These are phyloP conservation scores for Fusarium albosuccineum DNA, from an alignment of 2,329 filamentous ascomycete genomes.

Conservation along the genomic window DNA sequence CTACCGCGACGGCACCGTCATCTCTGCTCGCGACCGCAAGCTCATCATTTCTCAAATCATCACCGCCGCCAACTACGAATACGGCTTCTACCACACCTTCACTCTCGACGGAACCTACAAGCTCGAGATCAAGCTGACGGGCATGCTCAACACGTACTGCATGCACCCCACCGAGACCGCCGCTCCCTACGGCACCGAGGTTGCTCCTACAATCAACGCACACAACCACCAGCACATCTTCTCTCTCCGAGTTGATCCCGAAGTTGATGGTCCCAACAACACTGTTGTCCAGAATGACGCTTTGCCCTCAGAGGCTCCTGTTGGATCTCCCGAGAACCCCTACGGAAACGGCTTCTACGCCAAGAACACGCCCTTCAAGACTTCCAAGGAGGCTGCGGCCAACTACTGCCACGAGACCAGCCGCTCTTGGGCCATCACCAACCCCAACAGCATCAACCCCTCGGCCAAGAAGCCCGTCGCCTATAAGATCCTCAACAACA, in stretches of 20 bases:
- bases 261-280: slow-evolving; percentile 72
- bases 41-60: slow-evolving; percentile 75
- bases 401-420: slow-evolving; percentile 86
- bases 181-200: slow-evolving; percentile 73
- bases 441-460: slow-evolving; percentile 84
- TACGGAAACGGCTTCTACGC: slow-evolving; percentile 94
- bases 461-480: slow-evolving; percentile 86
- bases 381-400: slow-evolving; percentile 74
- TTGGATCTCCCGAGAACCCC: slow-evolving; percentile 84
- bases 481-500: slow-evolving; percentile 92
- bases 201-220: slow-evolving; percentile 72
- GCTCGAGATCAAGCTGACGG: slow-evolving; percentile 68
- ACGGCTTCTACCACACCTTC: slow-evolving; percentile 56
- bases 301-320: slow-evolving; percentile 75
- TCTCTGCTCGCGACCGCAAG: slow-evolving; percentile 69
- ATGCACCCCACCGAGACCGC: slow-evolving; percentile 55
- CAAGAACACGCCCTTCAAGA: slow-evolving; percentile 83
- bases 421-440: slow-evolving; percentile 91
- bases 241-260: slow-evolving; percentile 74
- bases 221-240: slow-evolving; percentile 81
- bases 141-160: slow-evolving; percentile 56
- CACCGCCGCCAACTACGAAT: slow-evolving; percentile 76
- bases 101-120: slow-evolving; percentile 75
- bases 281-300: slow-evolving; percentile 83
- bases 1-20: slow-evolving; percentile 69